Evolutionary conservation across 2,329 filamentous ascomycete genomes (phyloP), one percentile per base, ranked within the genome.

Genomic region (Chalaropsis thielavioides): DNA sequence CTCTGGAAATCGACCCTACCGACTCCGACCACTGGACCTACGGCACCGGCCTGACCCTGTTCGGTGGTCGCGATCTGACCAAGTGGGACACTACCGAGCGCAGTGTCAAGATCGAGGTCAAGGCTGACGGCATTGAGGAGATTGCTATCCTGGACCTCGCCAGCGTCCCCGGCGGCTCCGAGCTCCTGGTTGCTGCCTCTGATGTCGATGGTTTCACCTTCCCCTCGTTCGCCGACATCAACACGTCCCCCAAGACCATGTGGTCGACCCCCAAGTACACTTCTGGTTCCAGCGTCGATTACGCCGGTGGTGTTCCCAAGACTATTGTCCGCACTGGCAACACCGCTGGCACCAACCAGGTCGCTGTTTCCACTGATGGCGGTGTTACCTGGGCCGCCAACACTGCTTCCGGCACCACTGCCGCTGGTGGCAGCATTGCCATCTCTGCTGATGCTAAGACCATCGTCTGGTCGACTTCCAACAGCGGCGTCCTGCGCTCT

Each of bases 21-120:
- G 81, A 85, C 69, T 82, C 80, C 65, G 76, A 83, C 69, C 81
- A 83, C 70, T 84, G 81, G 80, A 72, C 84, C 0, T 85, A 84
- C 66, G 81, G 79, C n/a, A 85, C 82, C 0, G 82, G 82, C 1
- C 71, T 78, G n/a, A 82, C 80, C 0, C 72, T 82, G 56, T 81
- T 77, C 44, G 80, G 80, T 10, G 79, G 81, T 1, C 77, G 78
- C 62, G 80, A 83, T 66, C 72, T 83, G n/a, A 78, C 77, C 0
- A 79, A 79, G 15, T 83, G 81, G 81, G 81, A 82, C 64, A 75
- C 76, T 0, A 75, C 75, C 0, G 49, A 38, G 27, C 74, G 75
- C 67, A 81, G 80, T 63, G 72, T 83, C 65, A 77, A 76, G 1
- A 77, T 83, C 59, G 69, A 79, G 60, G 79, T 78, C 0, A 73